Base-by-base conservation (phyloP, 331 rosid genomes). In the Prunus yedoensis region DNA sequence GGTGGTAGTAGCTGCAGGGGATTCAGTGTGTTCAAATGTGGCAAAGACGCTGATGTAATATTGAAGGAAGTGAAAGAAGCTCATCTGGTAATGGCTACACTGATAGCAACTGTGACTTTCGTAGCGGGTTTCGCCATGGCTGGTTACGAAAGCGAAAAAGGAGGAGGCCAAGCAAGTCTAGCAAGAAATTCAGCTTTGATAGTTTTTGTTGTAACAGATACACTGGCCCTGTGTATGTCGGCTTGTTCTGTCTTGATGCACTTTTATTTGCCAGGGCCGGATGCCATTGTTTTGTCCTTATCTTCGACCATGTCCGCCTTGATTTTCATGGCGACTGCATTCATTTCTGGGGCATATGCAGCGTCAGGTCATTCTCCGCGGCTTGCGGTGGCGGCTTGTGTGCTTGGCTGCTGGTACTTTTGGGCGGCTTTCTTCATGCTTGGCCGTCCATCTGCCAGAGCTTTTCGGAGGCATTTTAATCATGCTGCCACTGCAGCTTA, bases 81-180 rank as follows among this genome's bases (percentile, higher is more conserved):
- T 13, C 66, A 38, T 70, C 51, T 70, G n/a, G 20, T 78, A 11
- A 75, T 54, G 78, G 61, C 78, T 10, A 17, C 70, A n/a, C 30
- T 73, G 20, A 66, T 79, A 8, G 72, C 71, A 41, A 73, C 70
- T 0, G 78, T 67, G 23, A 79, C 69, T 1, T 65, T 79, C 3
- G 11, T 74, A 3, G 78, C 78, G 3, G 61, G 46, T 13, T 18
- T 79, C 1, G 59, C 30, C n/a, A 8, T 79, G 74, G 74, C 78
- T 18, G 74, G 56, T 58, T 78, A 43, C 52, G 2, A 13, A 10
- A 66, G 69, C 20, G 27, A 41, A 8, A 2, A 20, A 2, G 78
- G 43, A 3, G 1, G 27, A 0, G 9, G 4, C 16, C 74, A 27
- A 3, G 82, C 74, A 1, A 3, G 66, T 46, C 53, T 47, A 0